Conservation (phyloP, 352 stramenopile species). For the Phytophthora syringae region DNA sequence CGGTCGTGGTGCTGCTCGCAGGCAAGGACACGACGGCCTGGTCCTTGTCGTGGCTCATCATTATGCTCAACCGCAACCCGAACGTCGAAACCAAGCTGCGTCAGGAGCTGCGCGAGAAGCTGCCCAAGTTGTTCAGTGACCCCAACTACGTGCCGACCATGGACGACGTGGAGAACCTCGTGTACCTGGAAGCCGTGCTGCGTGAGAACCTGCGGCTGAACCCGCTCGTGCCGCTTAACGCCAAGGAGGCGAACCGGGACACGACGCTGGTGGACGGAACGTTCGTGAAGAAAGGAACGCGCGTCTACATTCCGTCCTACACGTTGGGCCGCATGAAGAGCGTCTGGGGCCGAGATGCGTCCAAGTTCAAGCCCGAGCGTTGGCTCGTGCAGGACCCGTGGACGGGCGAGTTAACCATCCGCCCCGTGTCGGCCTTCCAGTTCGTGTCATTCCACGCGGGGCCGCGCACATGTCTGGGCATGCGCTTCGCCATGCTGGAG, state of each 20-base stretch:
- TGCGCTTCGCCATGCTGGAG: constrained; percentile 60
- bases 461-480: constrained; percentile 39
- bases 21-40: constrained; percentile 80
- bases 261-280: constrained; percentile 59
- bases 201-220: constrained; percentile 72
- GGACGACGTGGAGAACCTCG: constrained; percentile 56
- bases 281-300: constrained; percentile 50
- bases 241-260: constrained; percentile 59
- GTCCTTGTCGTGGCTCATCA: constrained; percentile 77
- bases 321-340: constrained; percentile 49
- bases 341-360: constrained; percentile 62
- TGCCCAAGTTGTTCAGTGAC: constrained; percentile 39
- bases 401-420: constrained; percentile 32
- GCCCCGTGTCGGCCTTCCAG: constrained; percentile 40
- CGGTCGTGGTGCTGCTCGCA: constrained; percentile 72
- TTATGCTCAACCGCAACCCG: constrained; percentile 69
- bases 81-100: constrained; percentile 52
- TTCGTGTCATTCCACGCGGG: constrained; percentile 45
- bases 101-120: constrained; percentile 52
- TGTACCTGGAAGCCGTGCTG: constrained; percentile 68
- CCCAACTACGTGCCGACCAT: constrained; percentile 41
- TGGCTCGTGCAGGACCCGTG: constrained; percentile 52
- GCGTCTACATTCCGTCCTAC: constrained; percentile 66
- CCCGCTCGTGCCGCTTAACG: constrained; percentile 64
- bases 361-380: constrained; percentile 68